Percentiles rank a stretch among this genome's conserved stretches.
Conservation (phyloP, 2,329 filamentous ascomycete species). For the Bipolaris zeicola region DNA sequence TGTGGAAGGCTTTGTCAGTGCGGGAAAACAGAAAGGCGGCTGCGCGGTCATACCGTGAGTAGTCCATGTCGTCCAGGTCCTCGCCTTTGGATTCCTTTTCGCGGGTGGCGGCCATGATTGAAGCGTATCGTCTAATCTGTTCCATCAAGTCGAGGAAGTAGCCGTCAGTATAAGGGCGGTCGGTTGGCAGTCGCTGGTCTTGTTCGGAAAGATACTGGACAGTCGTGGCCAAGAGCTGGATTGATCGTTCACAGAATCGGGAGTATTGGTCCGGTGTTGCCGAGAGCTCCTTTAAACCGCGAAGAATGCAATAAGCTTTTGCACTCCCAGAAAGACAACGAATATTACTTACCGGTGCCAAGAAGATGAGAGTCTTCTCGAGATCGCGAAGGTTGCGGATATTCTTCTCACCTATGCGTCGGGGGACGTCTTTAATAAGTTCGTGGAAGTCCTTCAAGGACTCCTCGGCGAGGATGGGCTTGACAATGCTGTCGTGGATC, state of each 20-base stretch:
- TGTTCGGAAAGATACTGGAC: slow-evolving; percentile 84
- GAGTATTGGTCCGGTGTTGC: slow-evolving; percentile 76
- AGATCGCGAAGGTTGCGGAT: slow-evolving; percentile 91
- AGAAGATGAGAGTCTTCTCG: slow-evolving; percentile 89
- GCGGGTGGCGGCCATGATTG: slow-evolving; percentile 77
- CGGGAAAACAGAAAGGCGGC: slow-evolving; percentile 30
- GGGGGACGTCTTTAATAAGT: slow-evolving; percentile 77
- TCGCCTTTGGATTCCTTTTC: slow-evolving; percentile 66
- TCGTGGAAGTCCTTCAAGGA: slow-evolving; percentile 79
- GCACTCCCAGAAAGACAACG: slow-evolving; percentile 60
- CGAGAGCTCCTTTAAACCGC: slow-evolving; percentile 72
- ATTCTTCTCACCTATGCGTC: slow-evolving; percentile 79
- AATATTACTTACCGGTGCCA: slow-evolving; percentile 86
- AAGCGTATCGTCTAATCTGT: slow-evolving; percentile 88
- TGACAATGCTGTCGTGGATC: slow-evolving; percentile 78
- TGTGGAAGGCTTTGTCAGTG: slow-evolving; percentile 41
- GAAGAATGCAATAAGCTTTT: slow-evolving; percentile 69
- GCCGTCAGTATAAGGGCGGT: slow-evolving; percentile 91
- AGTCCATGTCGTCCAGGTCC: slow-evolving; percentile 58
- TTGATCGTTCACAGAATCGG: slow-evolving; percentile 87
- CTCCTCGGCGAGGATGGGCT: slow-evolving; percentile 74
- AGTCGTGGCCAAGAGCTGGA: slow-evolving; percentile 87
- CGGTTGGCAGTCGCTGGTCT: slow-evolving; percentile 81
- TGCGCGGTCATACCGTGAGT: slow-evolving; percentile 50
- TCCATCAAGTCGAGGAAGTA: slow-evolving; percentile 97